Base-by-base conservation (phyloP, 768 basidiomycete genomes). In the Lentinula aciculospora region DNA sequence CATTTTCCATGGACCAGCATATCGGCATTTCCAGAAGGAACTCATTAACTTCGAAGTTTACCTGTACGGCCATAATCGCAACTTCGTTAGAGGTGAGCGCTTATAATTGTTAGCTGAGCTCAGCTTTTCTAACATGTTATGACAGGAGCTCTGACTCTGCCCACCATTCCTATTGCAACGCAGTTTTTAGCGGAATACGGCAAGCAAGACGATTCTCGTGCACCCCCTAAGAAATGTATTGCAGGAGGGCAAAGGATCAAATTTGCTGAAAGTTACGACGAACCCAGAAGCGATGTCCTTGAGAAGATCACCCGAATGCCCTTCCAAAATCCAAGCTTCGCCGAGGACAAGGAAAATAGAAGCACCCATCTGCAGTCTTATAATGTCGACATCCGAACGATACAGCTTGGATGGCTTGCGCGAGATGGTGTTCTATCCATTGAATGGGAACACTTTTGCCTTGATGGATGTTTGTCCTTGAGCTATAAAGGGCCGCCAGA, bases 351-450 rank as follows among this genome's bases (percentile, higher is more conserved):
- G 36, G 51, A 53, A 23, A 0, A 36, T 12, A 19, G 21, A 28
- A 62, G 67, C 7, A 47, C 48, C n/a, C 60, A 72, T 23, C 69
- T 81, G 8, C 61, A 65, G n/a, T 34, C 60, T 3, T 60, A 62
- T 17, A 34, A 40, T 7, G 67, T 81, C 25, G 56, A 62, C 6
- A 63, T 84, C 49, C 59, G 59, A 3, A 64, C 68, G 3, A 60
- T 87, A 27, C 84, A 85, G 61, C 84, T 85, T 61, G 81, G 82
- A 13, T 84, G 83, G 84, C 71, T 76, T 62, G 85, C 84, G 59
- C 75, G 83, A n/a, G 83, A 84, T 62, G 66, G 70, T 4, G 72
- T 76, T 0, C 77, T 81, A 58, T 89, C 86, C 17, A 66, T 80
- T 44, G 85, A 88, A 67, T 83, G 79, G 76, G 81, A 83, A 67